Base-by-base conservation (phyloP, 306 rosid species). In the Purshia tridentata region DNA sequence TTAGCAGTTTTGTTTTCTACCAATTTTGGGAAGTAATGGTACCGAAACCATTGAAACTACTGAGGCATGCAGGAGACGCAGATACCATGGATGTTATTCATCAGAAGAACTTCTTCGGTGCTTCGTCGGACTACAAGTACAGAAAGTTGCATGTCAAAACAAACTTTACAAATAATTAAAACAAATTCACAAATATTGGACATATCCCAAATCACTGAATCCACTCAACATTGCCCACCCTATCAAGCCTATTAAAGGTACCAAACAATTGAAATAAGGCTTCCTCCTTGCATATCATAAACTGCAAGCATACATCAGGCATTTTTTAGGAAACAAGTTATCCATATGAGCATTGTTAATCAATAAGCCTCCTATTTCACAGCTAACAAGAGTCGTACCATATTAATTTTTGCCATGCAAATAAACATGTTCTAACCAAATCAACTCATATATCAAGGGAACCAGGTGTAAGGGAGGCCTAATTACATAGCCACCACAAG, bases 21-120 rank as follows among this genome's bases (percentile, higher is more conserved):
- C 11, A 63, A 4, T 18, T 37, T 55, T 35, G 14, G 49, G 73
- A 16, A 22, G 18, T 29, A 23, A 75, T 80, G 83, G 80, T 80
- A 75, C 56, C 70, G 73, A 80, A 80, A 80, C 80, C 83, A 75
- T 69, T 68, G 69, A 63, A 40, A 49, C 49, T 53, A 53, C 58
- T 20, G 51, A 60, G 60, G 72, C 65, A 67, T 14, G 75, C 54
- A 69, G 56, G 49, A n/a, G 66, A 67, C 55, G 75, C 67, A 55
- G 72, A 69, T 73, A 61, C 60, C 76, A 48, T 42, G 53, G 79
- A 45, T n/a, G 19, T 79, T 79, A 74, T 69, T 74, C 76, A 53
- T 60, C 61, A 62, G 40, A 63, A 40, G 68, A 74, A 70, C 62
- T 75, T 60, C 77, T 52, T 56, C 64, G 1, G 51, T 60, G 54